Conservation (phyloP, 371 early-diverging fungal genomes). For the Basidiobolus meristosporus region DNA sequence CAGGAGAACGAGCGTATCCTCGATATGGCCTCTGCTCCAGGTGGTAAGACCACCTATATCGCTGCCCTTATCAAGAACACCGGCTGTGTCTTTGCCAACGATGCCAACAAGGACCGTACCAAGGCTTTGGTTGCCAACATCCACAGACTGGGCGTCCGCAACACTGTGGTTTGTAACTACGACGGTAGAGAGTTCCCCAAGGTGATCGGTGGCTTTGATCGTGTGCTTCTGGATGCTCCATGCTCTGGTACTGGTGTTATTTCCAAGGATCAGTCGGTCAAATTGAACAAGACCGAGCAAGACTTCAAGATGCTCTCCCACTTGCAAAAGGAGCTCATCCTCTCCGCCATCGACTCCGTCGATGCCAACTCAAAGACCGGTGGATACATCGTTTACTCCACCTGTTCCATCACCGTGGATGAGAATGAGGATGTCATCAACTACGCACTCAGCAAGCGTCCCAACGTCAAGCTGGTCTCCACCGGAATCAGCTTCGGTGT, state of each 20-base stretch:
- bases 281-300: slow-evolving; percentile 80
- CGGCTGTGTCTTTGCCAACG: slow-evolving; percentile 95
- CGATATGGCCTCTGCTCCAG: slow-evolving; percentile 99
- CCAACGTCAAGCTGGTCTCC: slow-evolving; percentile 80
- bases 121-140: slow-evolving; percentile 87
- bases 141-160: slow-evolving; percentile 87
- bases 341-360: slow-evolving; percentile 95
- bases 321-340: slow-evolving; percentile 89
- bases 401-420: slow-evolving; percentile 96
- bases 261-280: slow-evolving; percentile 93
- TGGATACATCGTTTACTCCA: slow-evolving; percentile 96
- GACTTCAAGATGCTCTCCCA: slow-evolving; percentile 82
- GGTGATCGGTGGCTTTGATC: slow-evolving; percentile 91
- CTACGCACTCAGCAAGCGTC: slow-evolving; percentile 86
- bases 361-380: slow-evolving; percentile 85
- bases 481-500: slow-evolving; percentile 85
- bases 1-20: slow-evolving; percentile 85
- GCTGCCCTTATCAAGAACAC: slow-evolving; percentile 95
- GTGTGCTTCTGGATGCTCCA: slow-evolving; percentile 97
- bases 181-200: slow-evolving; percentile 93
- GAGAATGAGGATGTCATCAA: slow-evolving; percentile 98
- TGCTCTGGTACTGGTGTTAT: slow-evolving; percentile 99
- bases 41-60: slow-evolving; percentile 96
- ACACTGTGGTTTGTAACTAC: slow-evolving; percentile 90
- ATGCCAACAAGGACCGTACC: slow-evolving; percentile 86